phyloP scores from a whole-genome alignment of 495 filamentous ascomycete species.

The Penicillium chermesinum region DNA sequence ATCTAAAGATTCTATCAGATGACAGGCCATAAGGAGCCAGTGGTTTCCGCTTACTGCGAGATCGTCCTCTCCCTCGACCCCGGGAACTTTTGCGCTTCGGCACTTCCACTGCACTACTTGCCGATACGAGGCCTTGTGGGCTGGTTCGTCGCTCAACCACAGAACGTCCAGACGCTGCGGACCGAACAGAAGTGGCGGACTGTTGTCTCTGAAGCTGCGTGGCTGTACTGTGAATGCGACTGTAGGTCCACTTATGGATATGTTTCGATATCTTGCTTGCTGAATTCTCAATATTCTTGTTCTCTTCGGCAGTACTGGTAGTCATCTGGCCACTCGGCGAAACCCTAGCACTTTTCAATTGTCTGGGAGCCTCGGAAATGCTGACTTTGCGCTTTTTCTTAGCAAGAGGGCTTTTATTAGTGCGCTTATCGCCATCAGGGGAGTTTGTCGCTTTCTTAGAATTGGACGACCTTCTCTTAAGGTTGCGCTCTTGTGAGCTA shows the following conservation, averaged over 20 bases:
- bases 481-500: no score
- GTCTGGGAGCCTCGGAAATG: neutral
- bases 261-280: constrained; percentile 15
- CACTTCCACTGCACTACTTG: constrained; percentile 8
- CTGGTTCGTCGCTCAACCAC: constrained; percentile 10
- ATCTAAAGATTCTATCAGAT: constrained; percentile 19
- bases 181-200: neutral
- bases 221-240: constrained; percentile 14
- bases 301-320: neutral
- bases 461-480: no score
- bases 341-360: neutral
- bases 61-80: constrained; percentile 17
- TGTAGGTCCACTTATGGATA: constrained; percentile 23
- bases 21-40: neutral
- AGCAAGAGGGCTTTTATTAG: neutral
- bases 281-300: constrained; percentile 1
- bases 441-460: neutral
- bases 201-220: constrained; percentile 8
- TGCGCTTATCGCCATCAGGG: neutral
- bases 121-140: constrained; percentile 19
- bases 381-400: constrained; percentile 4
- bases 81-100: constrained; percentile 3
- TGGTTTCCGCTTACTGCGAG: constrained; percentile 22
- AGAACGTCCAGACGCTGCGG: neutral
- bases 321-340: neutral